phyloP scores from a whole-genome alignment of 768 basidiomycete genomes.

The Hypsizygus marmoreus region DNA sequence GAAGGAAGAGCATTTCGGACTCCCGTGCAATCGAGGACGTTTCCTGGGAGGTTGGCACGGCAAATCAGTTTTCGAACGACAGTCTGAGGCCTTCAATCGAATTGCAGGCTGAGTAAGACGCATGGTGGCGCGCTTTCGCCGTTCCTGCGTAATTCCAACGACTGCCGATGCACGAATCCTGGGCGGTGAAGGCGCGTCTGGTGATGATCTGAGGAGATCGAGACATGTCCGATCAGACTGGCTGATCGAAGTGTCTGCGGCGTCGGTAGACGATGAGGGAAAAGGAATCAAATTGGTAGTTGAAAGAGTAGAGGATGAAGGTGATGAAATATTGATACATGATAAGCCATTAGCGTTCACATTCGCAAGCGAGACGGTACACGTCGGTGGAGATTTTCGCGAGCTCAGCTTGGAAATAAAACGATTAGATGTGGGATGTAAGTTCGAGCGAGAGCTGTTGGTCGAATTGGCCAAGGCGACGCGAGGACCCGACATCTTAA shows the following conservation, averaged over 20 bases:
- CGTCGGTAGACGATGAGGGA: constrained; percentile 15
- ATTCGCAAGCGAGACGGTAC: constrained; percentile 22
- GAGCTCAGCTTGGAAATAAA: constrained; percentile 16
- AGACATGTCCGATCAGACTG: constrained; percentile 21
- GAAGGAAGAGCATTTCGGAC: constrained; percentile 1
- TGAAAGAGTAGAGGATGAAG: constrained; percentile 5
- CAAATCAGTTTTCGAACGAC: constrained; percentile 6
- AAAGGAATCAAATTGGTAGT: constrained; percentile 20
- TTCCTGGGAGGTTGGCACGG: constrained; percentile 21
- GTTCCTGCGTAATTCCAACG: constrained; percentile 9
- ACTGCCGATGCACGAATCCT: constrained; percentile 7
- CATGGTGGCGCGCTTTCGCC: constrained; percentile 17
- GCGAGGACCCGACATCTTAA: constrained; percentile 21
- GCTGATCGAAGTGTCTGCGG: constrained; percentile 16
- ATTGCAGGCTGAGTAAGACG: constrained; percentile 3
- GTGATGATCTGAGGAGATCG: constrained; percentile 13
- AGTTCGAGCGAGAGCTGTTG: constrained; percentile 17
- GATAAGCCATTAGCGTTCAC: constrained; percentile 13
- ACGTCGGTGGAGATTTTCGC: constrained; percentile 23
- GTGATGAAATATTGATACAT: constrained; percentile 10
- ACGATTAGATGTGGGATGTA: constrained; percentile 13
- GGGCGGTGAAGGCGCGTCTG: constrained; percentile 7
- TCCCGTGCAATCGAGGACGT: constrained; percentile 21
- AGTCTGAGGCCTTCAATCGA: background rate
- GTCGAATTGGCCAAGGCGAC: constrained; percentile 23